Evolutionary conservation across 495 filamentous ascomycete species (phyloP).

Genomic region (Corynascus novoguineensis): DNA sequence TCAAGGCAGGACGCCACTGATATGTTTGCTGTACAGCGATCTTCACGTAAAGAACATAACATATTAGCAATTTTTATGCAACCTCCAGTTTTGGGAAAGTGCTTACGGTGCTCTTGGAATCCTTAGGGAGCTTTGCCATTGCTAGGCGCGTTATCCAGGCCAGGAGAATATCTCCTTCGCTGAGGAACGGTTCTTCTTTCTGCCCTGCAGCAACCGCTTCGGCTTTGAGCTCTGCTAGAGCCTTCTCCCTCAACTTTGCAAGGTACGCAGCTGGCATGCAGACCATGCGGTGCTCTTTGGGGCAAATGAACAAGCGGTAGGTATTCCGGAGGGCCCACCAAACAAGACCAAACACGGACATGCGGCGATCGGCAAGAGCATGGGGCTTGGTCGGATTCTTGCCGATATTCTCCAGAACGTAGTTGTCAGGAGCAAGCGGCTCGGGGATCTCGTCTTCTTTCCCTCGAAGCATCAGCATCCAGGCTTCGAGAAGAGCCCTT

Average conservation of each 20-base stretch:
- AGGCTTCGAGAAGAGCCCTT: slow-evolving; percentile 22
- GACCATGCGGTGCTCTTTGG: slow-evolving; percentile 36
- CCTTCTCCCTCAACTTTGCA: slow-evolving; percentile 17
- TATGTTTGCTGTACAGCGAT: no score
- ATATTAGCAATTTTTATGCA: no score
- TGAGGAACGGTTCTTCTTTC: slow-evolving; percentile 33
- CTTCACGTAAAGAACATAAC: no score
- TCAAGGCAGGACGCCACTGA: no score
- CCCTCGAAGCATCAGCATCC: slow-evolving; percentile 22
- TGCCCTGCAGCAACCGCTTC: slow-evolving; percentile 17
- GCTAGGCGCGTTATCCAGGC: slow-evolving; percentile 30
- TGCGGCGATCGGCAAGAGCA: no score
- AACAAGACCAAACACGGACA: no score
- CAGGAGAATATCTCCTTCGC: slow-evolving; percentile 39
- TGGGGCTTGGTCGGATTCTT: no score
- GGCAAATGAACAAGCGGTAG: slow-evolving; percentile 7
- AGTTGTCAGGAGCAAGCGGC: no score
- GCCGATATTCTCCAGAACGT: no score
- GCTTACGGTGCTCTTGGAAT: no score
- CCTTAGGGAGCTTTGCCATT: no score
- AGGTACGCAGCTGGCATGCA: slow-evolving; percentile 27
- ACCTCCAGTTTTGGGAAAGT: no score
- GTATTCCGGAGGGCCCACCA: slow-evolving; percentile 20
- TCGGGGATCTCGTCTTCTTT: slow-evolving; percentile 18
- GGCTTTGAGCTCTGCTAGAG: slow-evolving; percentile 25